phyloP scores from a whole-genome alignment of 345 rosid species.

The Melaleuca alternifolia region DNA sequence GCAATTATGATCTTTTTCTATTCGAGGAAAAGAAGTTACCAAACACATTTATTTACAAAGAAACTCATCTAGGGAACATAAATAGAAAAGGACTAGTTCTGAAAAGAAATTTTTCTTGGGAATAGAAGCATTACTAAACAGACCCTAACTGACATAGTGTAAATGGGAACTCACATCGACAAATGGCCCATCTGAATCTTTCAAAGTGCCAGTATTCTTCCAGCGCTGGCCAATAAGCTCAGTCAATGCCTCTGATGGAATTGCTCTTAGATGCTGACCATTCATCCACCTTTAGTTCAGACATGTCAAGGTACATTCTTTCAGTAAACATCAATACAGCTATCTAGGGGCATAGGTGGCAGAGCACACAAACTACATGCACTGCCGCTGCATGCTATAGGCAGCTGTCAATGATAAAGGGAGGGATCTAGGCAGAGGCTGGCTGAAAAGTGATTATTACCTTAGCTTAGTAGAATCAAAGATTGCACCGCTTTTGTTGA shows the following conservation, averaged over 20 bases:
- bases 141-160: not conserved
- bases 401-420: not conserved
- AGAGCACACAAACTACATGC: not conserved
- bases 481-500: constrained; percentile 82
- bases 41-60: too few species aligned
- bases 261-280: constrained; percentile 73
- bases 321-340: not conserved
- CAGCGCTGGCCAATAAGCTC: constrained; percentile 76
- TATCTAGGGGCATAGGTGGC: not conserved
- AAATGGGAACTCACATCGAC: constrained; percentile 45
- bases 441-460: constrained; percentile 13
- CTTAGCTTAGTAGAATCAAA: constrained; percentile 84
- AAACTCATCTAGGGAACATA: too few species aligned
- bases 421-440: not conserved
- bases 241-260: constrained; percentile 51
- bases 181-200: constrained; percentile 51
- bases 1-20: too few species aligned
- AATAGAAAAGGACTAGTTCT: not conserved
- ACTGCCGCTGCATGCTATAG: not conserved
- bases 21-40: too few species aligned
- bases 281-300: constrained; percentile 82
- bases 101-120: not conserved
- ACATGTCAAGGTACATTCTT: not conserved
- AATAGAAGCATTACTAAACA: too few species aligned
- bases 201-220: constrained; percentile 58